phyloP scores from a whole-genome alignment of 495 filamentous ascomycete species.

The Hypoxylon subgilvum region DNA sequence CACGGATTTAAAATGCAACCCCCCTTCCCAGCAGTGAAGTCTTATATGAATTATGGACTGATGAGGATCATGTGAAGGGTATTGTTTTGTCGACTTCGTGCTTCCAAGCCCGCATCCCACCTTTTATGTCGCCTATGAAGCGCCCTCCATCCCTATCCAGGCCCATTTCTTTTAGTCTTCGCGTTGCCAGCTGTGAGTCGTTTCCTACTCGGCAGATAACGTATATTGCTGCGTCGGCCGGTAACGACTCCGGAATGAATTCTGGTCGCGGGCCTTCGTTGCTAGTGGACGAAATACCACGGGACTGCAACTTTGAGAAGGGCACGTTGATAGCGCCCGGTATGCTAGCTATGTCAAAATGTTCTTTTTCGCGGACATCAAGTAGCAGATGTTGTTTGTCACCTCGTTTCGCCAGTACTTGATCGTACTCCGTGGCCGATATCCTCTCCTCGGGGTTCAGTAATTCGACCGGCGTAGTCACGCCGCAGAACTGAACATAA shows the following conservation, averaged over 20 bases:
- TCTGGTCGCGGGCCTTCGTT: constrained; percentile 32
- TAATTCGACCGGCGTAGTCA: constrained; percentile 53
- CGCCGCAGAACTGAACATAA: constrained; percentile 81
- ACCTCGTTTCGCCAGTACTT: constrained; percentile 35
- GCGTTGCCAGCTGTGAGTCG: constrained; percentile 82
- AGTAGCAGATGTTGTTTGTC: constrained; percentile 61
- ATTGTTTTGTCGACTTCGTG: constrained; percentile 73
- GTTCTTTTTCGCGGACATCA: constrained; percentile 82
- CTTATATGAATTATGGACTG: constrained; percentile 5
- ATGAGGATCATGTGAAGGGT: constrained; percentile 66
- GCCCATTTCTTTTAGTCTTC: constrained; percentile 70
- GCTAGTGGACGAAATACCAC: constrained; percentile 30
- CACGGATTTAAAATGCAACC: constrained; percentile 37
- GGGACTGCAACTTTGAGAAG: constrained; percentile 62
- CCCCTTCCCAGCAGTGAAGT: constrained; percentile 19
- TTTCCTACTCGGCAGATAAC: constrained; percentile 87
- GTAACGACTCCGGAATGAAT: constrained; percentile 53
- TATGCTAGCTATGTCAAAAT: constrained; percentile 82
- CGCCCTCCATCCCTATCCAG: constrained; percentile 61
- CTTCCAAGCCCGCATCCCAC: constrained; percentile 86
- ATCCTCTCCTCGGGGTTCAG: constrained; percentile 68
- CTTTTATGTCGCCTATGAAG: constrained; percentile 76
- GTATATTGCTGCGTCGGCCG: constrained; percentile 60
- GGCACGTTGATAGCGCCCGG: constrained; percentile 79
- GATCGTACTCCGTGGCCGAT: constrained; percentile 60